Percentiles rank a stretch among this genome's conserved stretches.
phyloP scores from a whole-genome alignment of 495 filamentous ascomycete genomes.

The Neurospora sp. region DNA sequence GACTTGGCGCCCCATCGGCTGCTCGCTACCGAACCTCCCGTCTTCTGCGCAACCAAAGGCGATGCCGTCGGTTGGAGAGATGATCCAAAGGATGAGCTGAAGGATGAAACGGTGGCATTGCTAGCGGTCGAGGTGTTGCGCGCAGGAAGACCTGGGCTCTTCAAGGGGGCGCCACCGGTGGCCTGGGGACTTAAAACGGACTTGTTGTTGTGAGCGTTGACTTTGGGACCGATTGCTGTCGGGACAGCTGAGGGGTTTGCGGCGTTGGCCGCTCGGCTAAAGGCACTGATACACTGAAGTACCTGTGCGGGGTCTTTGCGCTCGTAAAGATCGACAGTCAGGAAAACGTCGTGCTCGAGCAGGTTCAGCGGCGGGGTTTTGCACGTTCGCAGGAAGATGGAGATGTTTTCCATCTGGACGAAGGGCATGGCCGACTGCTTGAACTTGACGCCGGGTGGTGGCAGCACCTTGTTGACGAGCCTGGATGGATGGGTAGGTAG shows the following conservation, averaged over 20 bases:
- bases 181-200: slow-evolving; percentile 54
- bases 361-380: slow-evolving; percentile 75
- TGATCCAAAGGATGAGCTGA: slow-evolving; percentile 18
- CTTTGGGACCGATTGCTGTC: slow-evolving; percentile 55
- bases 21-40: slow-evolving; percentile 36
- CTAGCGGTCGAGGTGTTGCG: slow-evolving; percentile 62
- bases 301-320: slow-evolving; percentile 95
- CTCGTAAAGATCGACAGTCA: slow-evolving; percentile 96
- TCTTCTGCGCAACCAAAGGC: slow-evolving; percentile 33
- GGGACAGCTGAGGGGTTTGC: slow-evolving; percentile 65
- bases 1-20: slow-evolving; percentile 52
- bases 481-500: slow-evolving; percentile 30
- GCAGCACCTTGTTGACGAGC: slow-evolving; percentile 72
- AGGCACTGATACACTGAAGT: slow-evolving; percentile 82
- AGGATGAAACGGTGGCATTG: slow-evolving; percentile 34
- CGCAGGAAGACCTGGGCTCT: slow-evolving; percentile 26
- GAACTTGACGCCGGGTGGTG: slow-evolving; percentile 62
- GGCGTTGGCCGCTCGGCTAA: slow-evolving; percentile 77
- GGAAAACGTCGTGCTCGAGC: slow-evolving; percentile 88
- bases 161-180: slow-evolving; percentile 39
- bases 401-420: slow-evolving; percentile 99
- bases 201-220: slow-evolving; percentile 45
- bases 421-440: slow-evolving; percentile 91
- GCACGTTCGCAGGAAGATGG: slow-evolving; percentile 84
- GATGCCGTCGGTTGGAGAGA: slow-evolving; percentile 34